phyloP scores from a whole-genome alignment of 257 asterid species.

The Solanum chiquidenum region DNA sequence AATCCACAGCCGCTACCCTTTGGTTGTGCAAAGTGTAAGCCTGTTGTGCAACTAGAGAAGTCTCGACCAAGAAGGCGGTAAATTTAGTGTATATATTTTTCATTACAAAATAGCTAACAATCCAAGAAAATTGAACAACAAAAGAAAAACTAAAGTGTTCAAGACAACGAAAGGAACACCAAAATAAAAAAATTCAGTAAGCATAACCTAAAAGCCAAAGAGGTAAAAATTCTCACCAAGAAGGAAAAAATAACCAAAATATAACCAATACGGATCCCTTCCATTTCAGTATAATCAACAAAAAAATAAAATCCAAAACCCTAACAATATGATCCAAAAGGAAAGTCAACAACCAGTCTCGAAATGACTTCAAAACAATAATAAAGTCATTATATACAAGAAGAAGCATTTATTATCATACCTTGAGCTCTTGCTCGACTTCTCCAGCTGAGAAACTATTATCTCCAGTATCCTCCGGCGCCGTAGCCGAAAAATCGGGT shows the following conservation, averaged over 20 bases:
- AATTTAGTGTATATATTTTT: not conserved
- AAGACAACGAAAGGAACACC: not conserved
- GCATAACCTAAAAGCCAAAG: not conserved
- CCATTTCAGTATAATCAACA: not conserved
- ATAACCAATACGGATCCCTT: not conserved
- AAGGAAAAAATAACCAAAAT: not conserved
- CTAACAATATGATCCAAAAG: not conserved
- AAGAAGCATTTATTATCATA: conserved; percentile 5
- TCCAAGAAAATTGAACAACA: not conserved
- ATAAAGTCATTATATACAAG: conserved; percentile 6
- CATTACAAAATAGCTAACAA: not conserved
- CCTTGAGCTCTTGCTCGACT: conserved; percentile 44
- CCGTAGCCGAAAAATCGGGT: conserved; percentile 29
- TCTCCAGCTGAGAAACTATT: conserved; percentile 23
- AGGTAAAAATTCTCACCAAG: not conserved
- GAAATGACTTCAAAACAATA: conserved; percentile 7
- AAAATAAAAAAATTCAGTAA: not conserved
- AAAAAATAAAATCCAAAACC: not conserved
- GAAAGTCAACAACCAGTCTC: conserved; percentile 3
- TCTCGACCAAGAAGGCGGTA: not conserved
- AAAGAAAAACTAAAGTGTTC: not conserved
- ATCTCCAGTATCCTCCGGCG: conserved; percentile 17
- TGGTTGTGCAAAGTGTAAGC: too few species aligned
- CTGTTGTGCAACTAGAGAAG: not conserved
- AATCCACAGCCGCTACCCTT: not conserved